Conservation (phyloP, 2,329 filamentous ascomycete genomes). For the Zarea fungicola region DNA sequence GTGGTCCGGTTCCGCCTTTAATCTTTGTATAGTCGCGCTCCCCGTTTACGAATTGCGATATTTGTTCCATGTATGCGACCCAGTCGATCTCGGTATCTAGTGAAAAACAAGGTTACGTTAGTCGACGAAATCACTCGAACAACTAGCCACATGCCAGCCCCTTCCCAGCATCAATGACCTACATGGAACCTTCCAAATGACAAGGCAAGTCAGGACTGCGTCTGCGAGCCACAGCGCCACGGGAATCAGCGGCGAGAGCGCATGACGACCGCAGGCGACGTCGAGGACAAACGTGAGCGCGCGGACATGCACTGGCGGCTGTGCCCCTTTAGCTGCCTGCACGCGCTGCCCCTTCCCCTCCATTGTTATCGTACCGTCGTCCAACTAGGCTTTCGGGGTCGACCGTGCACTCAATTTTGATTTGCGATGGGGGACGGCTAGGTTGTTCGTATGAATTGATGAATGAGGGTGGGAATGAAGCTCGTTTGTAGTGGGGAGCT, state of each 20-base stretch:
- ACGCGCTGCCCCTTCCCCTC: conserved; percentile 7
- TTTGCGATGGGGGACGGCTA: background rate
- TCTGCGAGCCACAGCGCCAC: conserved; percentile 65
- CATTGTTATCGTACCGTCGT: background rate
- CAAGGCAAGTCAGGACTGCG: conserved; percentile 62
- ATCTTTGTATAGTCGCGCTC: conserved; percentile 87
- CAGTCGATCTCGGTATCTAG: conserved; percentile 96
- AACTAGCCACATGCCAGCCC: too few relatives aligned
- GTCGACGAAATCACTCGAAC: too few relatives aligned
- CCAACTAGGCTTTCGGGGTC: too few relatives aligned
- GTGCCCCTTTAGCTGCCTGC: conserved; percentile 4
- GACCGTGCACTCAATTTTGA: too few relatives aligned
- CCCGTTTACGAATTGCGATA: conserved; percentile 71
- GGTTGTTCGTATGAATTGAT: background rate
- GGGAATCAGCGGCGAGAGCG: conserved; percentile 45
- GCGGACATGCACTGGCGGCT: conserved; percentile 21
- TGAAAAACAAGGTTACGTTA: background rate
- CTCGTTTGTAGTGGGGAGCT: background rate
- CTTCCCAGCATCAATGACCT: too few relatives aligned
- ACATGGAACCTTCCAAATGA: conserved; percentile 85
- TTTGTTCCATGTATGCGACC: conserved; percentile 94
- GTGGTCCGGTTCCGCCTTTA: conserved; percentile 80
- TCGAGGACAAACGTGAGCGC: conserved; percentile 33
- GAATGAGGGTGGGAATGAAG: too few relatives aligned
- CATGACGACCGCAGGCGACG: conserved; percentile 44